Base-by-base conservation (phyloP, 129 eudicot species). In the Pittosporum tobira region DNA sequence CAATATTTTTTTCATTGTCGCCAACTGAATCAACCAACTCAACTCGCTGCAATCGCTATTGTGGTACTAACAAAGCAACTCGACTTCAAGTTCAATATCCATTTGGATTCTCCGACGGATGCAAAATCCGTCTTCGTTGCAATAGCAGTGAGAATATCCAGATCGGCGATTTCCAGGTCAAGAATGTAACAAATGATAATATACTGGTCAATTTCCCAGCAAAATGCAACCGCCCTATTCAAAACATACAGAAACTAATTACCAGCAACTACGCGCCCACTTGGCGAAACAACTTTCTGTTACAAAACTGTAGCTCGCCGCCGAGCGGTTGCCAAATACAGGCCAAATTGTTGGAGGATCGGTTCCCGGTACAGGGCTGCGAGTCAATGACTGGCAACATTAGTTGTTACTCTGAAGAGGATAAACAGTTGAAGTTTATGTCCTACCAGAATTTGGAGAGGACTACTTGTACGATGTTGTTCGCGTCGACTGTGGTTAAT, bases 51-150 rank as follows among this genome's bases (percentile, higher is more conserved):
- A 48, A 56, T 43, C 80, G 50, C 8, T 43, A 34, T 15, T 85
- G 88, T 29, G 64, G 60, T 27, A 44, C 9, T 22, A 59, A 37
- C 6, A 25, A 5, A 34, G 64, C 68, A n/a, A 42, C 18, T 34
- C 65, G 26, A 12, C 12, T 15, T 10, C 48, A 26, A 3, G 79
- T 90, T 5, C 83, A 66, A 6, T 83, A 80, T 55, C 97, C 97
- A 10, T 90, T 90, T 30, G 97, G 97, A 14, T 85, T 90, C 69
- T 75, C 86, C 8, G 52, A 61, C 1, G 79, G 73, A 0, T 85
- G 88, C 21, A 13, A 12, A 29, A 76, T 85, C 54, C 82, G 59
- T 55, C 70, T 90, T 4, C 1, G 45, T 7, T 90, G 97, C 51
- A 42, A 47, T 1, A 30, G 9, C 1, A 49, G 27, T 6, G 75